Evolutionary conservation across 441 rosid species (phyloP), one percentile per base, ranked within the genome.

Genomic region (Adansonia grandidieri): DNA sequence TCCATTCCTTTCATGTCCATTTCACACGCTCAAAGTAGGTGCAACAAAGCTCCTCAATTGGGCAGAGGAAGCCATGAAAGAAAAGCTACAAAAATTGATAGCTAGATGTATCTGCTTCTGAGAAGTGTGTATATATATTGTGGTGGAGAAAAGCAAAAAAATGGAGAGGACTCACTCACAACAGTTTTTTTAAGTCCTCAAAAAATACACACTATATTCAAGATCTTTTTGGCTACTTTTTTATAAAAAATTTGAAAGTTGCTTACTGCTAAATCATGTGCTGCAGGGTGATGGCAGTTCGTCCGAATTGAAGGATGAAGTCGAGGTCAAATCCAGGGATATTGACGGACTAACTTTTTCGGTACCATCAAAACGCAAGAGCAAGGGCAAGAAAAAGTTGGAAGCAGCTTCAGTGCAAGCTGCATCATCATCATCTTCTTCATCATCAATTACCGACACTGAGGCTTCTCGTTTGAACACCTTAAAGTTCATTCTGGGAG

Each of bases 301-400:
- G 20, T 48, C 75, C 0, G 79, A 80, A 65, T 57, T 63, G 22
- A 84, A 89, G 78, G 91, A 88, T n/a, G 90, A 82, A 62, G 63
- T 71, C 60, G 97, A 90, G 79, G 87, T 93, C n/a, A 94, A 89
- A 84, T 89, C 98, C 61, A 87, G 97, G 84, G 99, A 97, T 74
- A 82, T 89, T 14, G 76, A 56, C 40, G 96, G 89, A 79, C 72
- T 80, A 24, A 72, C 82, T 8, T 28, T 87, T 75, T 84, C 97
- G 0, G 82, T 93, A 80, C 98, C 97, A 17, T 71, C 88, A 3
- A 95, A 91, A 82, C 87, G 98, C 72, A 95, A 90, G 88, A 88
- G 90, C 80, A 95, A 90, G 88, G 87, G 90, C 80, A 97, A 91
- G 92, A 92, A 91, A 71, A 97, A 89, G 87, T 75, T 78, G n/a